Percentiles rank a stretch among this genome's conserved stretches.
Conservation (phyloP, 257 asterid species). For the Solanum appendiculatum region DNA sequence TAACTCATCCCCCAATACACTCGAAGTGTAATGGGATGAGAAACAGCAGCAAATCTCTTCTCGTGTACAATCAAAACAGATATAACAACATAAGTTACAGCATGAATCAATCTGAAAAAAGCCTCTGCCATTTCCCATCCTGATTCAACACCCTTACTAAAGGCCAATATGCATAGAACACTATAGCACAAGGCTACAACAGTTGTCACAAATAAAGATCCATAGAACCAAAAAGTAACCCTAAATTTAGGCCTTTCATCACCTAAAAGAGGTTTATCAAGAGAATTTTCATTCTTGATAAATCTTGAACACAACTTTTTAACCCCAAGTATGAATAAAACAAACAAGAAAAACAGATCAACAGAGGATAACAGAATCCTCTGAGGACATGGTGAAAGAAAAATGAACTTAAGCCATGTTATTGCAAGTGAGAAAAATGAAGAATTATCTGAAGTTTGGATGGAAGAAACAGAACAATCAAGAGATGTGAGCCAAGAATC, state of each 20-base stretch:
- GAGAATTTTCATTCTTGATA: background rate
- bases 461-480: constrained; percentile 29
- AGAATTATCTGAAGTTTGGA: constrained; percentile 13
- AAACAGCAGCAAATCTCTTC: constrained; percentile 30
- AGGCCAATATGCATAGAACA: constrained; percentile 21
- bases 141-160: constrained; percentile 15
- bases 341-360: constrained; percentile 26
- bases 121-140: constrained; percentile 32
- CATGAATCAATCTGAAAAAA: constrained; percentile 24
- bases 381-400: constrained; percentile 49
- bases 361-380: constrained; percentile 30
- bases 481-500: constrained; percentile 31
- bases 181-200: constrained; percentile 28
- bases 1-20: constrained; percentile 15
- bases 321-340: constrained; percentile 10
- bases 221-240: constrained; percentile 28
- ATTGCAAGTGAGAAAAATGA: constrained; percentile 2
- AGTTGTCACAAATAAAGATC: constrained; percentile 16
- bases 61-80: constrained; percentile 33
- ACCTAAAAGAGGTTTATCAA: constrained; percentile 37
- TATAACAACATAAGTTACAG: constrained; percentile 20
- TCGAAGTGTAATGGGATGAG: constrained; percentile 26
- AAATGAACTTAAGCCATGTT: constrained; percentile 29
- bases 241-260: constrained; percentile 14
- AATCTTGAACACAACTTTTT: constrained; percentile 19